phyloP scores from a whole-genome alignment of 345 rosid species.

The Mallotus nudiflorus region DNA sequence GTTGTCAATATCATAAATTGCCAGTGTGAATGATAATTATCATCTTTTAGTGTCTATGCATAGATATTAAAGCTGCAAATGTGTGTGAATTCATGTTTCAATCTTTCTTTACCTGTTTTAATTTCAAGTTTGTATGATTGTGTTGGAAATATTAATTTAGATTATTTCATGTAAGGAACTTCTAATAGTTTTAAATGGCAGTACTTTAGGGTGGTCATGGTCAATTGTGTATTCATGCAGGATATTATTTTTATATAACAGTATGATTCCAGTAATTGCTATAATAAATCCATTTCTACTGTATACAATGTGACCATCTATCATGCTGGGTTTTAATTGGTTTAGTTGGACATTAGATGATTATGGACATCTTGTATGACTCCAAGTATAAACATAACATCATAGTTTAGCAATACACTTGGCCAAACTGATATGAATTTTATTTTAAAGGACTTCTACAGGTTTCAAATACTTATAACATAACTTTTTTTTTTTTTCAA shows the following conservation, averaged over 20 bases:
- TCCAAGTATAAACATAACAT: background rate
- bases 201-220: background rate
- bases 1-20: background rate
- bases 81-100: background rate
- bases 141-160: background rate
- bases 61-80: background rate
- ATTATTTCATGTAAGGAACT: background rate
- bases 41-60: background rate
- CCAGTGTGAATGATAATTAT: background rate
- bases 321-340: background rate
- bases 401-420: too few species aligned
- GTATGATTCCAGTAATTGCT: background rate
- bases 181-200: background rate
- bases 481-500: too few species aligned
- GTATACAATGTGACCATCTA: background rate
- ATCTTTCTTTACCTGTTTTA: background rate
- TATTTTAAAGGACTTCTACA: too few species aligned
- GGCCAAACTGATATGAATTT: too few species aligned
- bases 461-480: too few species aligned
- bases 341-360: background rate
- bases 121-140: background rate
- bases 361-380: background rate
- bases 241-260: background rate
- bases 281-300: background rate
- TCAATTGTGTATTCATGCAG: background rate